Conservation (phyloP, 2,329 filamentous ascomycete genomes). For the Beauveria sp. region DNA sequence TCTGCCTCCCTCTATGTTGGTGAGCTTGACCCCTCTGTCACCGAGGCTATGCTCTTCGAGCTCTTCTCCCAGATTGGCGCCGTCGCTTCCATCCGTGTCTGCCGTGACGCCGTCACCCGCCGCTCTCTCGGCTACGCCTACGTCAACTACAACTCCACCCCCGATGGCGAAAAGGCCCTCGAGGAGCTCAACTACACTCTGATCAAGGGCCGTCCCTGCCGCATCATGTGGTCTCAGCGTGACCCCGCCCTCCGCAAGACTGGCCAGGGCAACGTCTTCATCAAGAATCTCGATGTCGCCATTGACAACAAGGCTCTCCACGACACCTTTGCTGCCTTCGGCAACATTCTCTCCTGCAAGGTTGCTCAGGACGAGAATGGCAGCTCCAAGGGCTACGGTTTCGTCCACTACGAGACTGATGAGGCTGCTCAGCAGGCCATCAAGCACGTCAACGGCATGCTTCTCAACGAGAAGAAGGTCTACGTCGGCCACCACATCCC, state of each 20-base stretch:
- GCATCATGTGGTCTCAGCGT: conserved; percentile 99
- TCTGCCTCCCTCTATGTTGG: conserved; percentile 98
- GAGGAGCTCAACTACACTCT: conserved; percentile 99
- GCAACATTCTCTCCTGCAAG: conserved; percentile 99
- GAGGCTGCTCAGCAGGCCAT: conserved; percentile 95
- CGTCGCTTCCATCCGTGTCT: conserved; percentile 98
- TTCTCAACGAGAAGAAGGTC: conserved; percentile 99
- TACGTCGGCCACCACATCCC: conserved; percentile 98
- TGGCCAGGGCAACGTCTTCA: conserved; percentile 98
- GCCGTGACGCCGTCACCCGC: conserved; percentile 96
- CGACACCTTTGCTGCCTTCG: conserved; percentile 97
- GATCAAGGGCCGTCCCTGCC: conserved; percentile 97
- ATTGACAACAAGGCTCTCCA: conserved; percentile 99
- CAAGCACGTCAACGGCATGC: conserved; percentile 99
- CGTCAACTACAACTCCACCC: conserved; percentile 98
- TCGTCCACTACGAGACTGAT: conserved; percentile 99
- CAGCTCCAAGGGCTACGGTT: conserved; percentile 97
- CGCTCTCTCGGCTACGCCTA: conserved; percentile 98
- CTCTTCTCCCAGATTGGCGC: conserved; percentile 99
- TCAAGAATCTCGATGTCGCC: conserved; percentile 98
- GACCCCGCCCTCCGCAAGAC: conserved; percentile 99
- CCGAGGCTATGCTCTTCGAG: conserved; percentile 99
- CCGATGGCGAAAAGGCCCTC: conserved; percentile 94
- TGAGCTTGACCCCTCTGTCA: conserved; percentile 95
- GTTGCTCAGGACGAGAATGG: conserved; percentile 95